These are phyloP conservation scores for Coemansia sp. DNA, from an alignment of 192 early-diverging fungal genomes.

Conservation along the genomic window DNA sequence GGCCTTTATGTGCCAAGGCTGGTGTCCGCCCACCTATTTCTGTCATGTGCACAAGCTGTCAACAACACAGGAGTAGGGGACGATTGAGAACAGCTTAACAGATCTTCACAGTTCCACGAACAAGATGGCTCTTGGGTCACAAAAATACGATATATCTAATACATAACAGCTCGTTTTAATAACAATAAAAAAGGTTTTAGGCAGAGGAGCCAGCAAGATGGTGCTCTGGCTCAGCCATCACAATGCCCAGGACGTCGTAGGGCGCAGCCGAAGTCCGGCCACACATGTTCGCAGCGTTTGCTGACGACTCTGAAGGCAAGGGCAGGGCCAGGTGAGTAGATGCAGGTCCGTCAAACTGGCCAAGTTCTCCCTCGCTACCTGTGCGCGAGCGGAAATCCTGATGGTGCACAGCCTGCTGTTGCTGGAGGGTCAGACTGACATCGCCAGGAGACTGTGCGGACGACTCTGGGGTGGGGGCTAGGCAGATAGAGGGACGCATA, in stretches of 20 bases:
- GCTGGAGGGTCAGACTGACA: conserved; percentile 12
- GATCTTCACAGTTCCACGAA: background rate
- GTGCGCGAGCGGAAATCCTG: conserved; percentile 51
- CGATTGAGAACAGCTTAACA: background rate
- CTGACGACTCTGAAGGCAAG: conserved; percentile 38
- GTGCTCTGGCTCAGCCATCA: conserved; percentile 52
- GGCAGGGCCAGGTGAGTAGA: conserved; percentile 55
- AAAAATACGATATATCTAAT: background rate
- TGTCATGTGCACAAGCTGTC: background rate
- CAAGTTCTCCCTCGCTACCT: conserved; percentile 52
- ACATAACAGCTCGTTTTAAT: background rate
- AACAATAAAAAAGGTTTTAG: conserved; percentile 1
- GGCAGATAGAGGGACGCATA: conserved; percentile 1
- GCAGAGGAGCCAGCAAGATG: conserved; percentile 42
- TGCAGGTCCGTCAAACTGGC: conserved; percentile 55
- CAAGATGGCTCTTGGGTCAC: background rate
- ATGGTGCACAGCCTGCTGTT: conserved; percentile 13
- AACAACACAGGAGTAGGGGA: background rate
- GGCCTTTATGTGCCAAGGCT: background rate
- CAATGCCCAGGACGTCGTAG: conserved; percentile 58
- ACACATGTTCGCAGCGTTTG: conserved; percentile 37
- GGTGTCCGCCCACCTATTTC: background rate
- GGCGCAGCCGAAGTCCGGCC: conserved; percentile 45
- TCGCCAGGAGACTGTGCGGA: conserved; percentile 8
- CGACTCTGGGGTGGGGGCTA: conserved; percentile 4